phyloP scores from a whole-genome alignment of 2,329 filamentous ascomycete species.

The Ceratocystis ficicola region DNA sequence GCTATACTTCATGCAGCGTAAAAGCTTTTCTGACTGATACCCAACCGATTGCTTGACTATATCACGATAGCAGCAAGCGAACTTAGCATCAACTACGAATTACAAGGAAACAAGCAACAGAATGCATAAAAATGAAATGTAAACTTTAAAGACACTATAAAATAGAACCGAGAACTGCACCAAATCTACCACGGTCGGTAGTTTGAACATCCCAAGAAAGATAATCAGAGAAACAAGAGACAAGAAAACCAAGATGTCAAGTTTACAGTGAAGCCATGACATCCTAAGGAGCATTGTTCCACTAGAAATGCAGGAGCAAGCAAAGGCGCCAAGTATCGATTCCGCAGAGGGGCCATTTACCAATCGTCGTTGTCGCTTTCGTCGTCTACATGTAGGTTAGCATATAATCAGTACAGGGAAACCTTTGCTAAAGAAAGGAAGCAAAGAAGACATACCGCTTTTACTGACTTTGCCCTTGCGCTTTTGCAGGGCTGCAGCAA shows the following conservation, averaged over 20 bases:
- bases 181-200: neutral
- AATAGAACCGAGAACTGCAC: neutral
- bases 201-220: neutral
- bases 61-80: neutral
- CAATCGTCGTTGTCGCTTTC: slow-evolving; percentile 68
- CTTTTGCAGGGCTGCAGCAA: slow-evolving; percentile 65
- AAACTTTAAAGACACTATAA: slow-evolving; percentile 6
- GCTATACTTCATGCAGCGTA: too few species aligned
- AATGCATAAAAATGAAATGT: neutral
- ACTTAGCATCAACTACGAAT: neutral
- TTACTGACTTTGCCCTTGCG: slow-evolving; percentile 89
- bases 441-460: slow-evolving; percentile 59
- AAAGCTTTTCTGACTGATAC: too few species aligned
- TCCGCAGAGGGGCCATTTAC: slow-evolving; percentile 29
- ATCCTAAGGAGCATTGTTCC: neutral
- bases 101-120: neutral
- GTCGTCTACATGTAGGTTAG: slow-evolving; percentile 46
- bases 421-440: neutral
- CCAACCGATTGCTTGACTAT: too few species aligned
- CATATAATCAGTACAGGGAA: slow-evolving; percentile 2
- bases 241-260: neutral
- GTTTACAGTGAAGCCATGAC: neutral
- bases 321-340: neutral
- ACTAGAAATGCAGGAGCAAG: too few species aligned
- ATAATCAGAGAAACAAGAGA: slow-evolving; percentile 1